phyloP scores from a whole-genome alignment of 495 filamentous ascomycete species.

The Penicillium roqueforti region DNA sequence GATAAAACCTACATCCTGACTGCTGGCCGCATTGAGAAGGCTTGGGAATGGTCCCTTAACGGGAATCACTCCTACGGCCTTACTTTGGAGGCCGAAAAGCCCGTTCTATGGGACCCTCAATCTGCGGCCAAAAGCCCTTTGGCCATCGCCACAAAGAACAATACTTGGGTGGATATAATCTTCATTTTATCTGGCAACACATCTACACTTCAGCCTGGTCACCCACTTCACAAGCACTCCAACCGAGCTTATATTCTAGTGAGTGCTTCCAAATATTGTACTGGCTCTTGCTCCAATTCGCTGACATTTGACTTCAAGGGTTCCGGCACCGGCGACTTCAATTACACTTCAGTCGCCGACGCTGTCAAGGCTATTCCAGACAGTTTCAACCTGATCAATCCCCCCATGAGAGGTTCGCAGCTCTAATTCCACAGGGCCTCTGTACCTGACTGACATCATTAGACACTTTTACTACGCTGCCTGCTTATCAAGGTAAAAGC shows the following conservation, averaged over 20 bases:
- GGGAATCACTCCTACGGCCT: constrained; percentile 15
- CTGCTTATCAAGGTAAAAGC: not conserved
- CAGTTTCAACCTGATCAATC: constrained; percentile 41
- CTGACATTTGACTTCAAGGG: constrained; percentile 17
- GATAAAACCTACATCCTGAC: not conserved
- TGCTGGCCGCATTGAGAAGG: not conserved
- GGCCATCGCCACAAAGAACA: constrained; percentile 1
- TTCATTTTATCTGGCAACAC: constrained; percentile 6
- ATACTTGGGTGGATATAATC: constrained; percentile 22
- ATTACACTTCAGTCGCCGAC: constrained; percentile 39
- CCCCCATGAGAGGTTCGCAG: constrained; percentile 34
- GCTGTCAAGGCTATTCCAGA: constrained; percentile 35
- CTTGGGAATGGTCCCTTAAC: constrained; percentile 30
- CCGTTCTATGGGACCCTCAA: constrained; percentile 18
- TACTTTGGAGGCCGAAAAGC: constrained; percentile 26
- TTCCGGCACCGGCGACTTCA: constrained; percentile 34
- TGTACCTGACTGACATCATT: too few species aligned
- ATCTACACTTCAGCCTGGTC: constrained; percentile 23
- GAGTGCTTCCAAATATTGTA: too few species aligned
- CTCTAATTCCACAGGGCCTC: too few species aligned
- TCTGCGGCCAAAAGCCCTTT: constrained; percentile 40
- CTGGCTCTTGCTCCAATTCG: too few species aligned
- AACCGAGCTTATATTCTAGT: constrained; percentile 45
- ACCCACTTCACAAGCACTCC: constrained; percentile 52
- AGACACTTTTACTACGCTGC: constrained; percentile 2